Evolutionary conservation across 1,139 yeast genomes (phyloP), one percentile per base, ranked within the genome.

Genomic region (Meyerozyma carpophila): DNA sequence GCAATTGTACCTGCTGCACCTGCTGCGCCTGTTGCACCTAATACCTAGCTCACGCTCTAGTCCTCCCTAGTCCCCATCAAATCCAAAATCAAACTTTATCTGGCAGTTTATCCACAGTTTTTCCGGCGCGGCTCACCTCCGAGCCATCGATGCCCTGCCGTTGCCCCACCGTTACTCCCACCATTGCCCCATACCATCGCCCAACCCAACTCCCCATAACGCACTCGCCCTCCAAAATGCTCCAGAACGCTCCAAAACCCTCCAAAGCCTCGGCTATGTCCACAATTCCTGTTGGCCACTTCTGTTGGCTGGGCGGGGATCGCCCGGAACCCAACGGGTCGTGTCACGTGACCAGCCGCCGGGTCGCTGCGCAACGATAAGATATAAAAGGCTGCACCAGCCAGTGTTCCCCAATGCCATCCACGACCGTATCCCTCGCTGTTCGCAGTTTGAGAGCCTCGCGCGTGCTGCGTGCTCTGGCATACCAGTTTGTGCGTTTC

Each of bases 401-500:
- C 16, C 34, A 11, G n/a, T 27, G 29, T 3, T 7, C 11, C 2
- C 13, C 29, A 11, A 27, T 27, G 10, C 6, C 8, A 13, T 5
- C 34, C 9, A 11, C 34, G 5, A 3, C 14, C 5, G 7, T 14
- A 16, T 31, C 34, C 5, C 5, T 31, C 3, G 34, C 34, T 14
- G 9, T 31, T 8, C 16, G 34, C 10, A 11, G 34, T 8, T 31
- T 31, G 16, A 13, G 34, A 13, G 34, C 9, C 10, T 13, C 34
- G 34, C 21, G 34, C 7, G 34, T 16, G 20, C 20, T 11, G 20
- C 20, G n/a, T 21, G 6, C 24, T 21, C 24, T 21, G 24, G 24
- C 24, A 5, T 31, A 31, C 34, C 16, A 31, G 20, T 31, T 31
- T 8, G 34, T 31, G n/a, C 32, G 41, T 16, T 41, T 28, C 43